A percentile compares a stretch with the other conserved stretches of the same genome.
phyloP scores from a whole-genome alignment of 2,329 filamentous ascomycete genomes.

The Didymella pomorum region DNA sequence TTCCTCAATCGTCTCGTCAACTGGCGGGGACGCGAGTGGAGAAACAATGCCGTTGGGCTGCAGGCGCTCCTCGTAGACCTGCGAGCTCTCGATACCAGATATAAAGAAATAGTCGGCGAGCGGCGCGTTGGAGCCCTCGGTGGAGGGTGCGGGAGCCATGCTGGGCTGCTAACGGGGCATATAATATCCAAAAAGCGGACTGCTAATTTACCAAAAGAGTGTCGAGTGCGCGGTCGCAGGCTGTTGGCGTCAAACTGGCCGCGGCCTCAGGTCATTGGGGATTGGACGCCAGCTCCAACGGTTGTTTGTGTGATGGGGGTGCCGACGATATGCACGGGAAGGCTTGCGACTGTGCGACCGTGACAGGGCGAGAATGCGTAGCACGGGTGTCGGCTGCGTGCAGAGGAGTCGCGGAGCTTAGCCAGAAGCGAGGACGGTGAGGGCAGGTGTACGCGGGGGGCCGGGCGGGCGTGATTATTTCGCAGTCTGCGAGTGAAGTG shows the following conservation, averaged over 20 bases:
- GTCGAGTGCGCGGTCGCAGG: slow-evolving; percentile 33
- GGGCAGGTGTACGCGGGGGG: slow-evolving; percentile 20
- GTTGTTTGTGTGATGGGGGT: slow-evolving; percentile 37
- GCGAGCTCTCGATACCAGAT: slow-evolving; percentile 60
- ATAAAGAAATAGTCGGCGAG: slow-evolving; percentile 75
- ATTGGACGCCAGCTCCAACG: slow-evolving; percentile 45
- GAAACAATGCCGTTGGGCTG: slow-evolving; percentile 42
- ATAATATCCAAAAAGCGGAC: slow-evolving; percentile 40
- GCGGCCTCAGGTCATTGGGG: slow-evolving; percentile 47
- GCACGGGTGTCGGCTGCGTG: slow-evolving; percentile 33
- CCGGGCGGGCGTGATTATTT: background rate
- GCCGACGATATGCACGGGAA: slow-evolving; percentile 24
- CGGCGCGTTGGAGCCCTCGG: slow-evolving; percentile 59
- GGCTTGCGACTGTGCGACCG: slow-evolving; percentile 37
- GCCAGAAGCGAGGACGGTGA: slow-evolving; percentile 26
- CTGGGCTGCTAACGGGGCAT: slow-evolving; percentile 35
- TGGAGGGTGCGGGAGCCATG: slow-evolving; percentile 52
- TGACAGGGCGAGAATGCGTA: slow-evolving; percentile 35
- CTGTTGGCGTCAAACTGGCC: slow-evolving; percentile 35
- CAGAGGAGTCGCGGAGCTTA: slow-evolving; percentile 24
- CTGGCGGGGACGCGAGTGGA: slow-evolving; percentile 42
- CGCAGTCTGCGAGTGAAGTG: background rate
- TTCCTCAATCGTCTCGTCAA: slow-evolving; percentile 68
- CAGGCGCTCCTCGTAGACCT: slow-evolving; percentile 58
- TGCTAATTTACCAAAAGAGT: slow-evolving; percentile 28